Evolutionary conservation across 176 grass and related monocot genomes (phyloP).

Genomic region (Musa schizocarpa): DNA sequence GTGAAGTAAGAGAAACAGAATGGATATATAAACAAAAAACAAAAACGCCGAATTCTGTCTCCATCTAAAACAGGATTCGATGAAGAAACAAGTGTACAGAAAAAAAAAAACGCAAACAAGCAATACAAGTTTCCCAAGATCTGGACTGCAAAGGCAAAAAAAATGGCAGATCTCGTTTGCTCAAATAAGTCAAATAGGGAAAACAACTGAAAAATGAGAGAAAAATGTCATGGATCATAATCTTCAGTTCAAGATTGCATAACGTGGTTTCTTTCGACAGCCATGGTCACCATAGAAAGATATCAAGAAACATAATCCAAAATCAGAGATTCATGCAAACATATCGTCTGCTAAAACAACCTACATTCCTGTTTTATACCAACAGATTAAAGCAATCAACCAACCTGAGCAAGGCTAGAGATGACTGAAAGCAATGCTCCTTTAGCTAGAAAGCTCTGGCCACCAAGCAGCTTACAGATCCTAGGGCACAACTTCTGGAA

Average conservation of each 20-base stretch:
- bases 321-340: not conserved
- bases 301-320: not conserved
- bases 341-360: not conserved
- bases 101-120: not conserved
- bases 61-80: too few relatives aligned
- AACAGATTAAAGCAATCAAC: conserved; percentile 5
- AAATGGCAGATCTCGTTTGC: not conserved
- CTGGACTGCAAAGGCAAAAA: not conserved
- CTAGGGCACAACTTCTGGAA: conserved; percentile 71
- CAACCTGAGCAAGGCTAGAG: conserved; percentile 69
- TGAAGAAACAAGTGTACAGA: too few relatives aligned
- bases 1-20: not conserved
- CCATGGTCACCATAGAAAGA: not conserved
- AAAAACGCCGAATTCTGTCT: too few relatives aligned
- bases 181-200: not conserved
- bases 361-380: conserved; percentile 7
- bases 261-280: not conserved
- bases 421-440: conserved; percentile 64
- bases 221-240: not conserved
- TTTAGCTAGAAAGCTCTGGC: conserved; percentile 76
- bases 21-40: not conserved
- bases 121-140: not conserved
- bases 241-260: not conserved
- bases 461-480: conserved; percentile 68
- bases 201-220: not conserved